Base-by-base conservation (phyloP, 2,329 filamentous ascomycete species). In the Trichoderma semiorbis region DNA sequence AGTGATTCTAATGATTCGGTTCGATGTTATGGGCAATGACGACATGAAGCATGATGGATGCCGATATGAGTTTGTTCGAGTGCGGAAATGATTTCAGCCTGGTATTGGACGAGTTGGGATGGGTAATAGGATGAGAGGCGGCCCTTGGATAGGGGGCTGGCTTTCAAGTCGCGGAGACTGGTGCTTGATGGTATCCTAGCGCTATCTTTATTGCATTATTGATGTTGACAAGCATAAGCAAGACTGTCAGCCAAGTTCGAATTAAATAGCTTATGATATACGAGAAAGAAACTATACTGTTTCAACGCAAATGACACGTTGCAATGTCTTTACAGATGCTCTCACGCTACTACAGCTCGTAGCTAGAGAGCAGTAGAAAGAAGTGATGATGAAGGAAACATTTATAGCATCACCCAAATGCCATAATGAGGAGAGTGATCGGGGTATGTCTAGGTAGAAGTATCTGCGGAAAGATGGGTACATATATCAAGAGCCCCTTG, bases 131-230 rank as follows among this genome's bases (percentile, higher is more conserved):
- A 34, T 12, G 30, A 21, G 16, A 53, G 21, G 21, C 21, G 28
- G 30, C n/a, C 28, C 30, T 18, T n/a, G 12, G 10, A 34, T 34
- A 7, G 18, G 57, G 57, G 57, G 32, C 12, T n/a, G 57, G 28
- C 21, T 58, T 30, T 57, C 47, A 14, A 24, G 47, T 53, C 5
- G 47, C n/a, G 4, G 11, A 53, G 3, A 12, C 5, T 30, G 53
- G 53, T 60, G 16, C 12, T 12, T 34, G 57, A 60, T 60, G 57
- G 57, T 14, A 60, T 60, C n/a, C 30, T 30, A 60, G 57, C 18
- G 57, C 57, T 30, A 14, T 60, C 57, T 12, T 21, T 34, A 12
- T 24, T 34, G 30, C 53, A 57, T 57, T 28, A 28, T 34, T 34
- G 30, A 60, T 60, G 18, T 32, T 34, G 28, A 21, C 57, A 16